Evolutionary conservation across 2,329 filamentous ascomycete genomes (phyloP).

Genomic region (Talaromyces sp.): DNA sequence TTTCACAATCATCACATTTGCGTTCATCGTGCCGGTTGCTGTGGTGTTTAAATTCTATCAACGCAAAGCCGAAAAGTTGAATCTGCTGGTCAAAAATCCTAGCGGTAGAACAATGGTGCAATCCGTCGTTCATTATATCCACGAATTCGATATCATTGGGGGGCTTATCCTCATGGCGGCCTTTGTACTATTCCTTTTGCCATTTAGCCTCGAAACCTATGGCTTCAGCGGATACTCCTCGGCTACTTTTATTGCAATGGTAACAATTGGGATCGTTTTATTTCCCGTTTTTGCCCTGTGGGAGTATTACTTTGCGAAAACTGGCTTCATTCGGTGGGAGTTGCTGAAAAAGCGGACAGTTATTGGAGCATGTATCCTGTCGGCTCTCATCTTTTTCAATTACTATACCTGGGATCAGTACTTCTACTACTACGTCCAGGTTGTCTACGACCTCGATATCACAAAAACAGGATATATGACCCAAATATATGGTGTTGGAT

Average conservation of each 20-base stretch:
- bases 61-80: constrained; percentile 55
- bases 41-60: constrained; percentile 57
- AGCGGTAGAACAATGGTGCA: constrained; percentile 50
- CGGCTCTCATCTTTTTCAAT: constrained; percentile 50
- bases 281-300: constrained; percentile 56
- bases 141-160: constrained; percentile 64
- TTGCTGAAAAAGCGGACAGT: constrained; percentile 52
- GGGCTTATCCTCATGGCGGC: constrained; percentile 60
- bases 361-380: constrained; percentile 53
- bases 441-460: constrained; percentile 49
- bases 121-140: constrained; percentile 54
- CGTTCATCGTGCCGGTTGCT: constrained; percentile 56
- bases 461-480: constrained; percentile 48
- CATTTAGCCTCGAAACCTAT: constrained; percentile 57
- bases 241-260: constrained; percentile 51
- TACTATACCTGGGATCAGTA: constrained; percentile 57
- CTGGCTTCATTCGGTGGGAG: constrained; percentile 56
- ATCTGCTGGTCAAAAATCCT: constrained; percentile 47
- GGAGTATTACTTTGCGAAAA: constrained; percentile 54
- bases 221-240: constrained; percentile 44
- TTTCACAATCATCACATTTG: constrained; percentile 60
- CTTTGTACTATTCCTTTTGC: constrained; percentile 63
- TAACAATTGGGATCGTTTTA: constrained; percentile 55
- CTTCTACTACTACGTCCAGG: constrained; percentile 55
- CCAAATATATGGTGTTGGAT: constrained; percentile 56